These are phyloP conservation scores for Galeopsis tetrahit DNA, from an alignment of 257 asterid species.

Conservation along the genomic window DNA sequence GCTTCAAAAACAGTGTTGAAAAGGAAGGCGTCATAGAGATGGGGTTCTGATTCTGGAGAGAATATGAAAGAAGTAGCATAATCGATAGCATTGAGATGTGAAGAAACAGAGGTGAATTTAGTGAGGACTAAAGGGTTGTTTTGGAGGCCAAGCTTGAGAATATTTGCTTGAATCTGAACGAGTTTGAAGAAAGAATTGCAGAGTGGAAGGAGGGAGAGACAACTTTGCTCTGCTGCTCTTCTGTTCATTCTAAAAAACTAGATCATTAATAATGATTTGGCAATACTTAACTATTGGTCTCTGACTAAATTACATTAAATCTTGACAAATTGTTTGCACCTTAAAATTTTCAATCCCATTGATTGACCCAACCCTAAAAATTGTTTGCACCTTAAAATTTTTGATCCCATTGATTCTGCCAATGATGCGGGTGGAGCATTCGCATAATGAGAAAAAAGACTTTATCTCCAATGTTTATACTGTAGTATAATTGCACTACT, in stretches of 20 bases:
- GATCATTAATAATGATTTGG: too few relatives aligned
- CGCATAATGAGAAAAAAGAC: too few relatives aligned
- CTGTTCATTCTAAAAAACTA: slow-evolving; percentile 32
- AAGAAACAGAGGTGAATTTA: slow-evolving; percentile 65
- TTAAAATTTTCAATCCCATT: too few relatives aligned
- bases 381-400: too few relatives aligned
- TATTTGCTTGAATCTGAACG: slow-evolving; percentile 58
- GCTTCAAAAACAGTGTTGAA: slow-evolving; percentile 74
- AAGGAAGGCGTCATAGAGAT: slow-evolving; percentile 66
- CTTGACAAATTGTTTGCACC: too few relatives aligned
- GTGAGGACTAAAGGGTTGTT: slow-evolving; percentile 68
- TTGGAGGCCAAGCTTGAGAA: slow-evolving; percentile 69
- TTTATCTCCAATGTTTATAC: too few relatives aligned
- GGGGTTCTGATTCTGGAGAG: slow-evolving; percentile 49
- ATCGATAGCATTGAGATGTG: slow-evolving; percentile 51
- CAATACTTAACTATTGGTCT: too few relatives aligned
- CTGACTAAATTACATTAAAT: too few relatives aligned
- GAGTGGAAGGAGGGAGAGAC: slow-evolving; percentile 63
- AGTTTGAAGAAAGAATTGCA: slow-evolving; percentile 66
- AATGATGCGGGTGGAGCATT: too few relatives aligned
- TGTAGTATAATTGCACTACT: too few relatives aligned
- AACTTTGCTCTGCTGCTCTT: slow-evolving; percentile 70
- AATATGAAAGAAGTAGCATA: slow-evolving; percentile 68
- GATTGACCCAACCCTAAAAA: too few relatives aligned
- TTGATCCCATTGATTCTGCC: too few relatives aligned